A percentile compares a stretch with the other conserved stretches of the same genome.
These are phyloP conservation scores for Fusarium pseudonygamai DNA, from an alignment of 2,329 filamentous ascomycete genomes.

Conservation along the genomic window DNA sequence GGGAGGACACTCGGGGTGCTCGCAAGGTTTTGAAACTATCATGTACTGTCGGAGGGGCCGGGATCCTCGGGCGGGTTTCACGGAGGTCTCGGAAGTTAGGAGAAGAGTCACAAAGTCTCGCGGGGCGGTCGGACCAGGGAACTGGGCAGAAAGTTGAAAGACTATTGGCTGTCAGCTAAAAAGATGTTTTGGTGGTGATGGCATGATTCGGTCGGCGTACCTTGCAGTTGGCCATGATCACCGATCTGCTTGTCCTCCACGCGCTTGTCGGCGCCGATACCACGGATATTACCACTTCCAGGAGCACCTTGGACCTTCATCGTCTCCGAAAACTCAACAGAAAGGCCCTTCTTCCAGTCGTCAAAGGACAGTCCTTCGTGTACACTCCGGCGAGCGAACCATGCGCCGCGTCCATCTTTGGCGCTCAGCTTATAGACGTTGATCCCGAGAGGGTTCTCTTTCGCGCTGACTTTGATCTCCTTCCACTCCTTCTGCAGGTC, in stretches of 20 bases:
- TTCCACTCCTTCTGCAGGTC: constrained; percentile 87
- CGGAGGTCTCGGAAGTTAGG: constrained; percentile 69
- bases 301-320: constrained; percentile 75
- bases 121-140: constrained; percentile 87
- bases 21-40: constrained; percentile 85
- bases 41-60: constrained; percentile 76
- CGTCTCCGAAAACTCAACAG: constrained; percentile 82
- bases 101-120: constrained; percentile 88
- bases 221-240: constrained; percentile 70
- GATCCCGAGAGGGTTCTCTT: constrained; percentile 80
- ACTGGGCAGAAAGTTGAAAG: constrained; percentile 87
- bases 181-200: constrained; percentile 1
- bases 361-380: constrained; percentile 82
- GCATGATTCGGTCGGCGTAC: constrained; percentile 48
- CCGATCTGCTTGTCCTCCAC: constrained; percentile 71
- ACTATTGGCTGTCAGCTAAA: constrained; percentile 59
- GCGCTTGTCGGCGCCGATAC: constrained; percentile 82
- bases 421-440: constrained; percentile 81
- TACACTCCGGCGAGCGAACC: constrained; percentile 88
- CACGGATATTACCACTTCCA: constrained; percentile 79
- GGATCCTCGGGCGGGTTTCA: constrained; percentile 41
- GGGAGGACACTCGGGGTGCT: constrained; percentile 76
- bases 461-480: constrained; percentile 75
- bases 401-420: constrained; percentile 84
- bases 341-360: constrained; percentile 79